These are phyloP conservation scores for Sporothrix globosa DNA, from an alignment of 2,329 filamentous ascomycete genomes.

Conservation along the genomic window DNA sequence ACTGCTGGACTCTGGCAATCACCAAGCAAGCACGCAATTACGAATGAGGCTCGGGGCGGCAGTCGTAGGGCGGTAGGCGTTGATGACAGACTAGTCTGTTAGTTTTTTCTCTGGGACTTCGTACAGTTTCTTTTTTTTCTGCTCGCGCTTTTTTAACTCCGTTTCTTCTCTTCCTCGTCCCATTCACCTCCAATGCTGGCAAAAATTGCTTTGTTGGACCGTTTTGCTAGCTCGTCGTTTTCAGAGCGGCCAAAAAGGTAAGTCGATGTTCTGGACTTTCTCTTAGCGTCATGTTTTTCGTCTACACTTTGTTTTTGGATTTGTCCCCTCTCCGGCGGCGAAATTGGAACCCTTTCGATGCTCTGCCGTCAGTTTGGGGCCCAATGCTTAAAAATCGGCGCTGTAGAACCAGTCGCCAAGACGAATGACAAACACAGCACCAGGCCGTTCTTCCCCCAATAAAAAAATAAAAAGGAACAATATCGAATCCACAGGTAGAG, in stretches of 20 bases:
- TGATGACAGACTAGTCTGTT: neutral
- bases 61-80: neutral
- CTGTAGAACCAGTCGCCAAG: neutral
- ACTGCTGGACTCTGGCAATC: neutral
- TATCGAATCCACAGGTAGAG: constrained; percentile 2
- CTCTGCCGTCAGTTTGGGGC: neutral
- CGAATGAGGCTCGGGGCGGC: constrained; percentile 1
- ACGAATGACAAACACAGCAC: constrained; percentile 2
- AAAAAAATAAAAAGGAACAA: neutral
- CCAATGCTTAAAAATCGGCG: constrained; percentile 20
- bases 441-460: neutral
- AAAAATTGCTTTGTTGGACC: neutral
- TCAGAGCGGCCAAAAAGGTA: neutral
- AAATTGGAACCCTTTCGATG: neutral
- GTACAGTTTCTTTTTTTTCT: neutral
- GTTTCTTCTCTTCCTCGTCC: neutral
- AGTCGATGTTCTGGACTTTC: neutral
- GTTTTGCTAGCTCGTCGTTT: neutral
- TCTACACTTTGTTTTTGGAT: constrained; percentile 2
- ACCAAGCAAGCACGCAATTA: constrained; percentile 28
- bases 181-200: too few species aligned
- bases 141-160: neutral
- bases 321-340: neutral
- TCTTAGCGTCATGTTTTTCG: neutral
- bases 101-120: neutral